phyloP scores from a whole-genome alignment of 1,284 basidiomycete species.

The Polyporus tsugae region DNA sequence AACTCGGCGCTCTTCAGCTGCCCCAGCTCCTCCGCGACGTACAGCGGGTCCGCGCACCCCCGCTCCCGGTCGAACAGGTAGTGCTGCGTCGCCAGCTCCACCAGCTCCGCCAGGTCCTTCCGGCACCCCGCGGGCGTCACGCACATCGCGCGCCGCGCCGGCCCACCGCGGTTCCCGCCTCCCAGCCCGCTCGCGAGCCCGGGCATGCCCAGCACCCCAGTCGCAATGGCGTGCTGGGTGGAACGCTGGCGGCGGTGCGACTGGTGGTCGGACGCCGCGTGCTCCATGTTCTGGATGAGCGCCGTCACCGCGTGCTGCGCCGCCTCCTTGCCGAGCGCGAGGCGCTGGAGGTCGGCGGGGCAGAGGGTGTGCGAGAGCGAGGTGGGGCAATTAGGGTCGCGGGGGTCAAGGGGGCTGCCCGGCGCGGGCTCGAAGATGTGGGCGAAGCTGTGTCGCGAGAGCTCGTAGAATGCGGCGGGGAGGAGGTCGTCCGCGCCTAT shows the following conservation, averaged over 20 bases:
- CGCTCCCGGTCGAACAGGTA: slow-evolving; percentile 79
- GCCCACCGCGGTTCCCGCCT: slow-evolving; percentile 20
- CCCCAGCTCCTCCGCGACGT: slow-evolving; percentile 81
- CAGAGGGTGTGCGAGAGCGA: slow-evolving; percentile 39
- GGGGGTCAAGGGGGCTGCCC: slow-evolving; percentile 55
- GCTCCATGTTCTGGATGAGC: slow-evolving; percentile 73
- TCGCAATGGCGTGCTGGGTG: slow-evolving; percentile 37
- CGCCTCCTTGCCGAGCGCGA: slow-evolving; percentile 76
- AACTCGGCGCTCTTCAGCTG: slow-evolving; percentile 78
- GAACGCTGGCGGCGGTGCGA: slow-evolving; percentile 29
- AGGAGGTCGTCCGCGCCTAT: slow-evolving; percentile 63
- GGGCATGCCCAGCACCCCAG: neutral
- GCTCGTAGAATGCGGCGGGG: slow-evolving; percentile 74
- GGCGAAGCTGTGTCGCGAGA: slow-evolving; percentile 66
- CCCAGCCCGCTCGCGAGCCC: neutral
- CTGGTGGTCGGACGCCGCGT: slow-evolving; percentile 41
- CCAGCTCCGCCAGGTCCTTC: slow-evolving; percentile 78
- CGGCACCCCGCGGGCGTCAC: slow-evolving; percentile 69
- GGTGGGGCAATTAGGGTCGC: slow-evolving; percentile 23
- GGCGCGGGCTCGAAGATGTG: slow-evolving; percentile 71
- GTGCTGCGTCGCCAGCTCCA: slow-evolving; percentile 83
- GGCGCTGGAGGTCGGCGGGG: slow-evolving; percentile 60
- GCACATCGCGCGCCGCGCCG: slow-evolving; percentile 53
- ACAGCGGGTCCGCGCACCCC: slow-evolving; percentile 78
- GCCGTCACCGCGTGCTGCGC: slow-evolving; percentile 70